Base-by-base conservation (phyloP, 2,329 filamentous ascomycete genomes). In the Scedosporium boydii region DNA sequence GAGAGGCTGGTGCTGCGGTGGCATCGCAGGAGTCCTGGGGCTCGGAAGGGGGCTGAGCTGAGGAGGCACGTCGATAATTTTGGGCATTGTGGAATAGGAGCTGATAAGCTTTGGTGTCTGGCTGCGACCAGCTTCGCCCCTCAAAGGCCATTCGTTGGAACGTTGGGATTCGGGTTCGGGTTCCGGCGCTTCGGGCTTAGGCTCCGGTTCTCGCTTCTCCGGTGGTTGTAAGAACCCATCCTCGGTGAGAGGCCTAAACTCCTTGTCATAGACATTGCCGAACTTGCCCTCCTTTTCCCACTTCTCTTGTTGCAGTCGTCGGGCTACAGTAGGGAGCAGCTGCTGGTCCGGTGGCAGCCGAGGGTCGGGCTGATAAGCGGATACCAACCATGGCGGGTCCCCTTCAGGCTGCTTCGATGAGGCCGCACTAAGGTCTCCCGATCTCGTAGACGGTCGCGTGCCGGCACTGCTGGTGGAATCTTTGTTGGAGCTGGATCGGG, bases 321-420 rank as follows among this genome's bases (percentile, higher is more conserved):
- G 91, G 12, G 95, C 95, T 65, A 98, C 92, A 0, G 95, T 98
- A 0, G 95, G 95, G 10, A 99, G 85, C 61, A 99, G 87, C 72
- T 99, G 95, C 74, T 99, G 90, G 65, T 99, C 95, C 0, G 92
- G 95, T 5, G 95, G 95, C 41, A 99, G 80, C 64, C 92, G 88
- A 34, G 95, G 95, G 71, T 99, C 95, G 0, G 95, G 95, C 70
- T 96, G 96, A 75, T 97, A 99, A 75, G 96, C 91, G 23, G 89
- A 90, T 56, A 95, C 85, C 75, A 98, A 84, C 95, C 95, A 99
- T 60, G 95, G 95, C 9, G 95, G 92, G 61, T 98, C 93, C 21
- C 95, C 95, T 78, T 98, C 95, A 0, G 93, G 93, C 51, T 87
- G 84, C 70, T 91, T 84, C 7, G 59, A 48, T 7, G 59, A 48